Conservation (phyloP, 2,329 filamentous ascomycete species). For the Botryotinia globosa region DNA sequence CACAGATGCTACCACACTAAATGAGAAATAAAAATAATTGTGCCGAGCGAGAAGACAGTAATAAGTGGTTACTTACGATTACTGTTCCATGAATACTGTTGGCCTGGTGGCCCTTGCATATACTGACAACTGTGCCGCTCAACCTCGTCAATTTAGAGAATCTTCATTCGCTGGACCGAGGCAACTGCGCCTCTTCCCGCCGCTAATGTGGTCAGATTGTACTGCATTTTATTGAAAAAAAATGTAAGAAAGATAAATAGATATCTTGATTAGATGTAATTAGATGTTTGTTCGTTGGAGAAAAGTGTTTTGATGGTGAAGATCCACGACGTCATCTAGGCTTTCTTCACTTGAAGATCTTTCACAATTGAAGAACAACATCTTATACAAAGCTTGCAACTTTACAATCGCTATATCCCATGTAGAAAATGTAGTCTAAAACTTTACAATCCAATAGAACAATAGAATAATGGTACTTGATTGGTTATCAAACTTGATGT, state of each 20-base stretch:
- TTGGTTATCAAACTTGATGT: not conserved
- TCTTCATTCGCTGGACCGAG: slow-evolving; percentile 14
- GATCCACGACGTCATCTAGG: not conserved
- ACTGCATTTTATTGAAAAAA: slow-evolving; percentile 1
- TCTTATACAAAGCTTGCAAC: not conserved
- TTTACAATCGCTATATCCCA: not conserved
- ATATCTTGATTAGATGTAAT: not conserved
- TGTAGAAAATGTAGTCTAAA: not conserved
- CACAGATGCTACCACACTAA: slow-evolving; percentile 13
- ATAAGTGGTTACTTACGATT: not conserved
- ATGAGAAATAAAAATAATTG: slow-evolving; percentile 9
- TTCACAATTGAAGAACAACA: not conserved
- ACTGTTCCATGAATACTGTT: not conserved
- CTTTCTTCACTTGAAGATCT: slow-evolving; percentile 7
- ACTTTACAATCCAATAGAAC: not conserved
- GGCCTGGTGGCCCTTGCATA: slow-evolving; percentile 19
- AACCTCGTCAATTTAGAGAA: slow-evolving; percentile 9
- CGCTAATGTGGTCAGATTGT: slow-evolving; percentile 14
- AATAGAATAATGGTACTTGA: too few relatives aligned
- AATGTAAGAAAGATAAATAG: slow-evolving; percentile 7
- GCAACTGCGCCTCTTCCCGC: slow-evolving; percentile 20
- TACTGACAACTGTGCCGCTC: slow-evolving; percentile 17
- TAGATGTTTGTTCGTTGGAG: not conserved
- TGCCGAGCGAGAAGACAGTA: slow-evolving; percentile 14
- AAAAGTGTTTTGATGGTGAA: not conserved